Evolutionary conservation across 805 yeast species (phyloP).

Genomic region (Candida coquimbonensis): DNA sequence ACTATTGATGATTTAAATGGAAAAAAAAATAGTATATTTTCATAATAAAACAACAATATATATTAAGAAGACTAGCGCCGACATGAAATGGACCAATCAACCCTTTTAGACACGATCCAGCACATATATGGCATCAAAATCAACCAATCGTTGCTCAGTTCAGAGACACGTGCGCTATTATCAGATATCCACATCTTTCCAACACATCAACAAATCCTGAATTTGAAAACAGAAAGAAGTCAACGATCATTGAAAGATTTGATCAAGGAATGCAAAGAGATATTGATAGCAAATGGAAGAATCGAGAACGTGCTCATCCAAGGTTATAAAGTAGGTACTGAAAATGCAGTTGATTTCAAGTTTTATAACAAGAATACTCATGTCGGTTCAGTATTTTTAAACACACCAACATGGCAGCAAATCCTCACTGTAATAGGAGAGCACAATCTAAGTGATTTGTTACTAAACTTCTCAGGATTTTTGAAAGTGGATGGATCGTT

Average conservation of each 20-base stretch:
- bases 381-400: conserved; percentile 34
- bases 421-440: conserved; percentile 11
- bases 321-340: conserved; percentile 36
- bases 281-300: conserved; percentile 23
- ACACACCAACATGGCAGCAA: conserved; percentile 37
- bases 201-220: neutral
- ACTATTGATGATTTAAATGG: neutral
- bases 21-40: neutral
- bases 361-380: conserved; percentile 30
- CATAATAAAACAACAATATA: neutral
- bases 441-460: conserved; percentile 6
- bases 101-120: neutral
- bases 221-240: neutral
- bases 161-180: neutral
- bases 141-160: too few species aligned
- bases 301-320: conserved; percentile 30
- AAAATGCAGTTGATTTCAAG: conserved; percentile 20
- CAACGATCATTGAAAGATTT: conserved; percentile 25
- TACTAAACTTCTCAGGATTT: conserved; percentile 11
- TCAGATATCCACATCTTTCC: neutral
- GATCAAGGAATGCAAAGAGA: conserved; percentile 34
- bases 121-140: neutral
- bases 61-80: too few species aligned
- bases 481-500: neutral
- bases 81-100: neutral